A percentile compares a stretch with the other conserved stretches of the same genome.
phyloP scores from a whole-genome alignment of 2,329 filamentous ascomycete species.

The Aspergillus ochraceoroseus region DNA sequence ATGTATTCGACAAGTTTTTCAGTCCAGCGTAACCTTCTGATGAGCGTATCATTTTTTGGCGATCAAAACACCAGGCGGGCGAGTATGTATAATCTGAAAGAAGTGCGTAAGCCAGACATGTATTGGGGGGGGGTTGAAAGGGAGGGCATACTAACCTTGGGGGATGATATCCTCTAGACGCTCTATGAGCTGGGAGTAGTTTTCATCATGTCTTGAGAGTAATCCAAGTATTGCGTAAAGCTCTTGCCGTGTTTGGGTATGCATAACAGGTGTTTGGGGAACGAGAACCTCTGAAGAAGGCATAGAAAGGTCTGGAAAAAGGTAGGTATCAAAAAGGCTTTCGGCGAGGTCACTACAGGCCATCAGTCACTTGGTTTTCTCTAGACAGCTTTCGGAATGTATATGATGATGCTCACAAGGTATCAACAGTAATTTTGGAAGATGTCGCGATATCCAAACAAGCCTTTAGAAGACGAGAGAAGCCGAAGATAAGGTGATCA shows the following conservation, averaged over 20 bases:
- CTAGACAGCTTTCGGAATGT: too few relatives aligned
- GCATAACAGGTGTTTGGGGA: conserved; percentile 49
- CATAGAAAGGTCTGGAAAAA: conserved; percentile 57
- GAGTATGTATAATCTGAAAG: conserved; percentile 57
- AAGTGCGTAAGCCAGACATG: conserved; percentile 23
- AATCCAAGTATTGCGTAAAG: conserved; percentile 58
- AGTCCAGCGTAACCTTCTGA: conserved; percentile 80
- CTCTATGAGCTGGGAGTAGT: conserved; percentile 52
- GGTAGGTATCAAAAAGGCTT: conserved; percentile 57
- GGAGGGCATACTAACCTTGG: conserved; percentile 42
- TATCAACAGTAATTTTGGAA: conserved; percentile 31
- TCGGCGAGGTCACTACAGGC: conserved; percentile 47
- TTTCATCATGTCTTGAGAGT: conserved; percentile 50
- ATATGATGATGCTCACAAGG: conserved; percentile 36
- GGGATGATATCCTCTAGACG: conserved; percentile 50
- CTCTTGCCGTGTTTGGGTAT: conserved; percentile 53
- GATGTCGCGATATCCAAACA: conserved; percentile 40
- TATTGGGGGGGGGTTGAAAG: conserved; percentile 9
- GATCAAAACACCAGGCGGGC: conserved; percentile 59
- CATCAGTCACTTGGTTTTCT: too few relatives aligned
- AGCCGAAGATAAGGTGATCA: conserved; percentile 43
- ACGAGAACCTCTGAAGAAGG: conserved; percentile 26
- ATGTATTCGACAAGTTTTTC: conserved; percentile 90
- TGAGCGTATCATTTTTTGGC: conserved; percentile 64
- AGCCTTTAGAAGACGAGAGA: conserved; percentile 42